Evolutionary conservation across 2,329 filamentous ascomycete species (phyloP), one percentile per base, ranked within the genome.

Genomic region (Sclerotinia minor): DNA sequence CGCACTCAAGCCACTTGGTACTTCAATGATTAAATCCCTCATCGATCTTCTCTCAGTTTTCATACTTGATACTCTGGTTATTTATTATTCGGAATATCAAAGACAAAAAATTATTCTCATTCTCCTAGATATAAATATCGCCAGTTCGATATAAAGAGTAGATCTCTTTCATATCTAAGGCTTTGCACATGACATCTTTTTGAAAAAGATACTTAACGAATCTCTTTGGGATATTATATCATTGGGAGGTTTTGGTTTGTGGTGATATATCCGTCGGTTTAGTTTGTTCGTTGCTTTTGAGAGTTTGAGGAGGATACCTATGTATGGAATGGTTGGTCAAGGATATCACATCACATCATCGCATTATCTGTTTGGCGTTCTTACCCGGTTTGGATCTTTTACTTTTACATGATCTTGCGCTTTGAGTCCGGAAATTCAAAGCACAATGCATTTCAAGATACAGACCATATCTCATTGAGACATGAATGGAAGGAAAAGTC

Each of bases 1-100:
- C 81, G 83, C 66, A 73, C 73, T 44, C 60, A 72, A 4, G 77
- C 81, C 63, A 73, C 75, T 41, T 87, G 84, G 84, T 81, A 74
- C 67, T 84, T 85, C 76, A 80, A 79, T 70, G 64, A 69, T 35
- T 67, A 67, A 29, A 41, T 50, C 24, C n/a, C 21, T 32, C 44
- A 13, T 32, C 41, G 15, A 9, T 54, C 6, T 19, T 19, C n/a
- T 38, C 13, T 63, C 45, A 9, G 38, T 13, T 67, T 49, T 45
- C 64, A 47, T 21, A 35, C 38, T 52, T 50, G 59, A 32, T 44
- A 44, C 44, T 64, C 21, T 32, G 17, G 19, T 45, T 45, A 59
- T 29, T 45, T 5, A 59, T 17, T 54, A 9, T 15, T 50, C 8
- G 63, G 64, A 61, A 59, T n/a, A 64, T 57, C 49, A 60, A 44